Percentiles rank a stretch among this genome's conserved stretches.
Conservation (phyloP, 1,284 basidiomycete genomes). For the Schizophyllum amplum region DNA sequence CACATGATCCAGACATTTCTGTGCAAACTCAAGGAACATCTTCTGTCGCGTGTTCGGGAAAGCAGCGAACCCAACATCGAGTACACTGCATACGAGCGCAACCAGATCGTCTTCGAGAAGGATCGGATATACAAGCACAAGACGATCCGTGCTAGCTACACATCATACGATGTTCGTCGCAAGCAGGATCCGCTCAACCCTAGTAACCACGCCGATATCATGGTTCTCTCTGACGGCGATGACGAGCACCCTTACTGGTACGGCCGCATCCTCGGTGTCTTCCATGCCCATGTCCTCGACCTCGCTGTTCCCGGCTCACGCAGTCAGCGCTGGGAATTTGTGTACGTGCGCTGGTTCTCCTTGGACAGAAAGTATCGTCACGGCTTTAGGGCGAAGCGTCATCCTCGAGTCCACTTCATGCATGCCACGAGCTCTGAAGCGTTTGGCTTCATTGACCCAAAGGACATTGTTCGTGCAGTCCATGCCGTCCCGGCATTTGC, state of each 20-base stretch:
- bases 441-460: slow-evolving; percentile 25
- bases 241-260: slow-evolving; percentile 13
- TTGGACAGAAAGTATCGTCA: slow-evolving; percentile 6
- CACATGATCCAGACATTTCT: slow-evolving; percentile 12
- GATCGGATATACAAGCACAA: slow-evolving; percentile 16
- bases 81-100: slow-evolving; percentile 11
- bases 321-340: slow-evolving; percentile 14
- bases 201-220: slow-evolving; percentile 6
- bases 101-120: slow-evolving; percentile 11
- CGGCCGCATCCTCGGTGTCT: slow-evolving; percentile 7
- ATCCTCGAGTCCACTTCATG: slow-evolving; percentile 17
- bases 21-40: slow-evolving; percentile 15
- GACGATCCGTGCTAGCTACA: slow-evolving; percentile 15
- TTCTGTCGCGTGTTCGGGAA: slow-evolving; percentile 12
- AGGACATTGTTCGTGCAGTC: slow-evolving; percentile 17
- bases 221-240: slow-evolving; percentile 10
- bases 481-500: slow-evolving; percentile 24
- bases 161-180: slow-evolving; percentile 18
- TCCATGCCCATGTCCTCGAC: slow-evolving; percentile 19
- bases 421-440: slow-evolving; percentile 10
- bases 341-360: slow-evolving; percentile 23
- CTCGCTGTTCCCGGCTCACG: neutral
- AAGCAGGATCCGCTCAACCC: slow-evolving; percentile 17
- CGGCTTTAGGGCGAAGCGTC: slow-evolving; percentile 12
- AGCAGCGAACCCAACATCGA: slow-evolving; percentile 14